Conservation (phyloP, 495 filamentous ascomycete genomes). For the Melanomma pulvis-pyrius region DNA sequence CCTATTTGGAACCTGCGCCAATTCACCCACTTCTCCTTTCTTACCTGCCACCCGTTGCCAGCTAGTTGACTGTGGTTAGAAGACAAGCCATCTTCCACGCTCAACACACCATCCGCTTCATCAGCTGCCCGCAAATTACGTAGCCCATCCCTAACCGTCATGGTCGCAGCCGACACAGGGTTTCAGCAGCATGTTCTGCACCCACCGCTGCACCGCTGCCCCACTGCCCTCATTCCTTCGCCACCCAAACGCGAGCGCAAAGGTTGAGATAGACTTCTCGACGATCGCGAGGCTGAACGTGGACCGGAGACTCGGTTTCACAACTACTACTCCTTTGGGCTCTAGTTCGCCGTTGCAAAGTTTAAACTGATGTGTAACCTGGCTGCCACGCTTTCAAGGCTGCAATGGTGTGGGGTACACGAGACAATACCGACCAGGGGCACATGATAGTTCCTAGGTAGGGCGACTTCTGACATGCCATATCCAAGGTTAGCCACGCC, state of each 20-base stretch:
- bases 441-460: too few relatives aligned
- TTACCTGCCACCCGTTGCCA: background rate
- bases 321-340: conserved; percentile 7
- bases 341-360: conserved; percentile 21
- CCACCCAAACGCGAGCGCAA: background rate
- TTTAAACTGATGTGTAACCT: conserved; percentile 1
- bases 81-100: background rate
- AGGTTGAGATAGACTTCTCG: conserved; percentile 8
- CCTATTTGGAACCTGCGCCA: background rate
- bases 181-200: background rate
- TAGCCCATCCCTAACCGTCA: conserved; percentile 2
- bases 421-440: background rate
- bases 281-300: conserved; percentile 5
- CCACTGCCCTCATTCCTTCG: background rate
- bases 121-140: conserved; percentile 1
- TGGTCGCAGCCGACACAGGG: conserved; percentile 3
- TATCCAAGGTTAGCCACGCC: too few relatives aligned
- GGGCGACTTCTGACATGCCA: too few relatives aligned
- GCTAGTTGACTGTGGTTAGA: conserved; percentile 14
- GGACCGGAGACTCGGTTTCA: conserved; percentile 21
- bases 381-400: conserved; percentile 7
- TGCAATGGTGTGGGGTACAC: background rate
- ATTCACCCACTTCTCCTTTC: background rate
- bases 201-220: background rate
- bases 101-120: conserved; percentile 21